phyloP scores from a whole-genome alignment of 441 rosid genomes.

The Hura crepitans region DNA sequence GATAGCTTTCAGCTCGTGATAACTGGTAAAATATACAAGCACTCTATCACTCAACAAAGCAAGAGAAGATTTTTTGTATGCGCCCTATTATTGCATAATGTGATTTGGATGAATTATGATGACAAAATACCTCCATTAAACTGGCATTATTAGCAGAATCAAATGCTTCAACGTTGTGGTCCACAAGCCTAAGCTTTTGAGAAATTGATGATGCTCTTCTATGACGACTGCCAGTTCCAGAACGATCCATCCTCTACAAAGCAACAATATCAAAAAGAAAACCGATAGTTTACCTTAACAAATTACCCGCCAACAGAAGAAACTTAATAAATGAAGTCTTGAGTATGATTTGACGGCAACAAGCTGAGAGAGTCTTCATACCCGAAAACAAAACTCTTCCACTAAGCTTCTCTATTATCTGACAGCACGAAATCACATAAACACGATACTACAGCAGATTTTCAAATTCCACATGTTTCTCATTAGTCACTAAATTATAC shows the following conservation, averaged over 20 bases:
- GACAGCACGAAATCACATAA: background rate
- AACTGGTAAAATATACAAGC: background rate
- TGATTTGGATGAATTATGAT: too few species aligned
- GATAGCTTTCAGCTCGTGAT: too few species aligned
- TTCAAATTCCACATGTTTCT: background rate
- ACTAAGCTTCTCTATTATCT: background rate
- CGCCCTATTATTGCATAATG: too few species aligned
- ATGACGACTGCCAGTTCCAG: slow-evolving; percentile 72
- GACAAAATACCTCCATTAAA: slow-evolving; percentile 73
- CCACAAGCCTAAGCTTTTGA: slow-evolving; percentile 62
- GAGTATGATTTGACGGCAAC: background rate
- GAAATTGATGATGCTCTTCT: slow-evolving; percentile 62
- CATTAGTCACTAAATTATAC: background rate
- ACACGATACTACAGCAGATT: background rate
- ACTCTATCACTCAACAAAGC: background rate
- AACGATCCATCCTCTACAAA: slow-evolving; percentile 72
- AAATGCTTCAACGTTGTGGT: slow-evolving; percentile 43
- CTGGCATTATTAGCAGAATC: slow-evolving; percentile 77
- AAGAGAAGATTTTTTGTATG: too few species aligned
- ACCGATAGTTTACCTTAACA: slow-evolving; percentile 3
- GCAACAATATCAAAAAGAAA: slow-evolving; percentile 18
- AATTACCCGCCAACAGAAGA: background rate
- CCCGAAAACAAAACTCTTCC: background rate
- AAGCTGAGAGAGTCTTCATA: background rate
- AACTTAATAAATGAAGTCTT: background rate